A percentile compares a stretch with the other conserved stretches of the same genome.
phyloP scores from a whole-genome alignment of 148 eudicot genomes.

The Camellia sinensis region DNA sequence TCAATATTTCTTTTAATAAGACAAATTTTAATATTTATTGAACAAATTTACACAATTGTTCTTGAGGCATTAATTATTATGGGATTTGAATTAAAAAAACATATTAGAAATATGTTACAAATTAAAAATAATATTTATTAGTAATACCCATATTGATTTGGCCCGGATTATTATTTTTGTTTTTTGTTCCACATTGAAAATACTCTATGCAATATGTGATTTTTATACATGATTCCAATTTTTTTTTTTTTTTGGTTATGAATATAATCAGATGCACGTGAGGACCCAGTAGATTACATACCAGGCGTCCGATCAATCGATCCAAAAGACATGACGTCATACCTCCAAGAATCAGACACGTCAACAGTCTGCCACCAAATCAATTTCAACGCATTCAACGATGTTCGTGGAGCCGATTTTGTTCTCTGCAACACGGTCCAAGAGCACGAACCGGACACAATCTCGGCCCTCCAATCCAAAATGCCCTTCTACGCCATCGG shows the following conservation, averaged over 20 bases:
- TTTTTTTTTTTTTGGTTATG: background rate
- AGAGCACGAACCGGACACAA: constrained; percentile 32
- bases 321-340: constrained; percentile 32
- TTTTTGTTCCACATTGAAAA: too few relatives aligned
- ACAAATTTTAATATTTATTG: too few relatives aligned
- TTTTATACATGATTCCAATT: too few relatives aligned
- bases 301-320: constrained; percentile 37
- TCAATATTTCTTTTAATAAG: too few relatives aligned
- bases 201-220: background rate
- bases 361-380: constrained; percentile 30
- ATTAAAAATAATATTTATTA: too few relatives aligned
- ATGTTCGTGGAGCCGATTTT: constrained; percentile 32
- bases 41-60: too few relatives aligned
- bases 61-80: too few relatives aligned
- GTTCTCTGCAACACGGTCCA: constrained; percentile 33
- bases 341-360: constrained; percentile 30
- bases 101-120: too few relatives aligned
- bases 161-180: too few relatives aligned
- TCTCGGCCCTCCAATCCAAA: constrained; percentile 30
- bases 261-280: constrained; percentile 22
- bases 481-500: constrained; percentile 33
- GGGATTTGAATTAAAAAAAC: too few relatives aligned
- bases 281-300: constrained; percentile 34
- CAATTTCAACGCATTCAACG: constrained; percentile 28
- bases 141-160: too few relatives aligned